A percentile compares a stretch with the other conserved stretches of the same genome.
Conservation (phyloP, 495 filamentous ascomycete species). For the Aspergillus baeticus region DNA sequence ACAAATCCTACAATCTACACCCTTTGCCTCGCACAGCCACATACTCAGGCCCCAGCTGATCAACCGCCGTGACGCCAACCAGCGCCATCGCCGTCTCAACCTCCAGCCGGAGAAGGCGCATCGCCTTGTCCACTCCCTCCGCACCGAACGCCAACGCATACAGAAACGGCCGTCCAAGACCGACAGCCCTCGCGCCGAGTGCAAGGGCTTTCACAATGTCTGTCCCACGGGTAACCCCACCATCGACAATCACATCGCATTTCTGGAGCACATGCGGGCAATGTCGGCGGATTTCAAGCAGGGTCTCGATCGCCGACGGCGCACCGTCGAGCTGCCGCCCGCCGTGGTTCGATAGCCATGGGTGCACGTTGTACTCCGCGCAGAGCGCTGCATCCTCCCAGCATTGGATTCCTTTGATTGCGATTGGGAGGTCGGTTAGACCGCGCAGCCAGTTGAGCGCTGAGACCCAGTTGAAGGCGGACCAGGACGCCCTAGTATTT, state of each 20-base stretch:
- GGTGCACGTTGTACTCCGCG: conserved; percentile 20
- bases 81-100: too few species aligned
- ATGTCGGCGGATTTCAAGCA: conserved; percentile 3
- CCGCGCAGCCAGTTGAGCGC: conserved; percentile 62
- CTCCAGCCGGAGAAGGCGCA: too few species aligned
- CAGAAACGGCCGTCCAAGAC: background rate
- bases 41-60: too few species aligned
- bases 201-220: conserved; percentile 15
- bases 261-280: conserved; percentile 2
- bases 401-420: conserved; percentile 87
- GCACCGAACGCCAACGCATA: conserved; percentile 34
- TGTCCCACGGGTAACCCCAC: conserved; percentile 7
- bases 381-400: conserved; percentile 76
- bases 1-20: too few species aligned
- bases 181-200: conserved; percentile 1
- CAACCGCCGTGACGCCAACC: too few species aligned
- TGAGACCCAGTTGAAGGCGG: conserved; percentile 74
- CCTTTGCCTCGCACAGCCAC: too few species aligned
- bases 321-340: conserved; percentile 6
- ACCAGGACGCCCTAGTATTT: conserved; percentile 55
- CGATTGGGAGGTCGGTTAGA: conserved; percentile 80
- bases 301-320: background rate
- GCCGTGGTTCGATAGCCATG: conserved; percentile 13
- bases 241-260: conserved; percentile 9
- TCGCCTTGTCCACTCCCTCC: background rate